Conservation (phyloP, 2,329 filamentous ascomycete genomes). For the Botrytis pseudocinerea region DNA sequence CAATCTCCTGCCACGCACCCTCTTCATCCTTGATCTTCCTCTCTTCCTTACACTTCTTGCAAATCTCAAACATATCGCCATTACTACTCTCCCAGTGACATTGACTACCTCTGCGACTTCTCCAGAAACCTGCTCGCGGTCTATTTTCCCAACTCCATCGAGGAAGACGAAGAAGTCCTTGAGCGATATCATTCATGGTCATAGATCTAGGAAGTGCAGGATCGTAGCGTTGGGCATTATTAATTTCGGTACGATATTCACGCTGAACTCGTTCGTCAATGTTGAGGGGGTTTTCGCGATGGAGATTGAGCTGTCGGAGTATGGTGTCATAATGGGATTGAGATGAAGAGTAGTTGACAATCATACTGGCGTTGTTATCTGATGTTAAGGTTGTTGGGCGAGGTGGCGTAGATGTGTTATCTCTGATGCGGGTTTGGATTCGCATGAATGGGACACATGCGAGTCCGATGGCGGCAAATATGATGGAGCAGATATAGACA, state of each 20-base stretch:
- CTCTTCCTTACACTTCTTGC: slow-evolving; percentile 31
- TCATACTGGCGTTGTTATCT: neutral
- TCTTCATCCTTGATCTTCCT: slow-evolving; percentile 23
- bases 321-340: neutral
- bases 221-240: slow-evolving; percentile 5
- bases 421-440: slow-evolving; percentile 46
- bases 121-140: neutral
- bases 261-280: slow-evolving; percentile 10
- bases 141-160: slow-evolving; percentile 33
- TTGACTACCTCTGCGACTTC: slow-evolving; percentile 10
- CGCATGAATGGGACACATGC: slow-evolving; percentile 53
- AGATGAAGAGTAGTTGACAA: neutral
- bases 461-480: slow-evolving; percentile 47
- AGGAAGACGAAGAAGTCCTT: slow-evolving; percentile 27
- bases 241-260: slow-evolving; percentile 6
- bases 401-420: neutral
- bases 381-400: neutral
- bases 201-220: neutral
- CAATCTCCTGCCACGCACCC: neutral
- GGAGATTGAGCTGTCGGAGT: neutral
- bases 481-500: slow-evolving; percentile 52
- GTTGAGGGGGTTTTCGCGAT: neutral
- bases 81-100: slow-evolving; percentile 15
- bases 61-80: slow-evolving; percentile 30
- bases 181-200: slow-evolving; percentile 16